Conservation (phyloP, 2,329 filamentous ascomycete genomes). For the Microdochium trichocladiopsis region DNA sequence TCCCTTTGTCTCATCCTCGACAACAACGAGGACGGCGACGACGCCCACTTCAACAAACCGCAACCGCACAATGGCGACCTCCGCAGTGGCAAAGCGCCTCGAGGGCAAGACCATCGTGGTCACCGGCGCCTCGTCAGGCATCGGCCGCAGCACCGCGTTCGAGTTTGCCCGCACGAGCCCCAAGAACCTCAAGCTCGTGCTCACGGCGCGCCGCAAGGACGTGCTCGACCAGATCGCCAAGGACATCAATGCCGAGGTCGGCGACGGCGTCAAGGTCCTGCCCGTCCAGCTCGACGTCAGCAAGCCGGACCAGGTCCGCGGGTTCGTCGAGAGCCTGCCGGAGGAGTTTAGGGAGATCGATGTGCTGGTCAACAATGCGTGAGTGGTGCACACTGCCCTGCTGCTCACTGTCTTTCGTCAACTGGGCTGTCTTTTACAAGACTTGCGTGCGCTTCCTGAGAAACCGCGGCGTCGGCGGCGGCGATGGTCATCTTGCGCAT, state of each 20-base stretch:
- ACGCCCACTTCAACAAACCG: too few relatives aligned
- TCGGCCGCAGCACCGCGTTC: slow-evolving; percentile 75
- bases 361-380: slow-evolving; percentile 95
- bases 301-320: slow-evolving; percentile 64
- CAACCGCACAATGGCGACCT: slow-evolving; percentile 35
- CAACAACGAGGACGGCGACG: too few relatives aligned
- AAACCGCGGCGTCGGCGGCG: not conserved
- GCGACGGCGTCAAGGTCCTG: slow-evolving; percentile 72
- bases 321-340: slow-evolving; percentile 67
- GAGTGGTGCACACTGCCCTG: too few relatives aligned
- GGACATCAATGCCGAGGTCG: slow-evolving; percentile 71
- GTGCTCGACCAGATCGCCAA: slow-evolving; percentile 67
- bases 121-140: slow-evolving; percentile 89
- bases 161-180: slow-evolving; percentile 87
- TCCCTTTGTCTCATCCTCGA: too few relatives aligned
- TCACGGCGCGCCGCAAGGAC: slow-evolving; percentile 84
- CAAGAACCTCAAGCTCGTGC: slow-evolving; percentile 70
- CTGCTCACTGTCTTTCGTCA: not conserved
- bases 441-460: not conserved
- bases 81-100: slow-evolving; percentile 74
- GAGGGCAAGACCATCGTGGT: slow-evolving; percentile 88
- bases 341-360: slow-evolving; percentile 80
- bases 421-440: not conserved
- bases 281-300: slow-evolving; percentile 84
- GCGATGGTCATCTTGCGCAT: too few relatives aligned